phyloP scores from a whole-genome alignment of 192 early-diverging fungal genomes.

The Geosiphon pyriformis region DNA sequence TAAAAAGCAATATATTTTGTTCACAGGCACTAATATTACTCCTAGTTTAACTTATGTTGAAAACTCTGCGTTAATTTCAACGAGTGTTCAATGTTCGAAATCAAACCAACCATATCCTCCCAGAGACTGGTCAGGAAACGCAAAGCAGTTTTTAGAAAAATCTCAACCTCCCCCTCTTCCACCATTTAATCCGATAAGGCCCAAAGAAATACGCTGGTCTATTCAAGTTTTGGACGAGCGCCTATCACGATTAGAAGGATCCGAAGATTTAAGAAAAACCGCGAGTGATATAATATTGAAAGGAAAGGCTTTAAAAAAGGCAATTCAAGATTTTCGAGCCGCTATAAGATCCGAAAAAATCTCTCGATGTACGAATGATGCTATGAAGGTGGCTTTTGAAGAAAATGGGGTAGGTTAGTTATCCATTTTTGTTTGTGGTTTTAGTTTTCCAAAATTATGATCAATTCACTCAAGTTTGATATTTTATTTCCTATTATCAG shows the following conservation, averaged over 20 bases:
- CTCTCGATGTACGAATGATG: neutral
- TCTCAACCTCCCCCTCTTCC: no score
- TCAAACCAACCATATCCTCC: no score
- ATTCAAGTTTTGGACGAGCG: neutral
- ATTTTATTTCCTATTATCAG: neutral
- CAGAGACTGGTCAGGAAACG: no score
- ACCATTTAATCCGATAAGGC: no score
- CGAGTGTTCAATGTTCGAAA: no score
- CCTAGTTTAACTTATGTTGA: no score
- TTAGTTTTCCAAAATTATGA: neutral
- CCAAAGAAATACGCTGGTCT: no score
- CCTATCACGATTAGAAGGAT: neutral
- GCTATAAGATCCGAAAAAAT: neutral
- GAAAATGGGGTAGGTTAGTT: slow-evolving; percentile 20
- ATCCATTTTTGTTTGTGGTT: neutral
- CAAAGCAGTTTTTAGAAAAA: no score
- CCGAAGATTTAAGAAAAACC: neutral
- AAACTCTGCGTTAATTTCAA: no score
- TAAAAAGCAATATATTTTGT: no score
- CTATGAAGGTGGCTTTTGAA: neutral
- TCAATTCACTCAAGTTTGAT: neutral
- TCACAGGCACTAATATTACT: no score
- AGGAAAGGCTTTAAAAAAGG: neutral
- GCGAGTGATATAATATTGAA: neutral
- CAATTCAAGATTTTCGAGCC: neutral